Conservation (phyloP, 2,329 filamentous ascomycete species). For the Pleoardoris graminearum region DNA sequence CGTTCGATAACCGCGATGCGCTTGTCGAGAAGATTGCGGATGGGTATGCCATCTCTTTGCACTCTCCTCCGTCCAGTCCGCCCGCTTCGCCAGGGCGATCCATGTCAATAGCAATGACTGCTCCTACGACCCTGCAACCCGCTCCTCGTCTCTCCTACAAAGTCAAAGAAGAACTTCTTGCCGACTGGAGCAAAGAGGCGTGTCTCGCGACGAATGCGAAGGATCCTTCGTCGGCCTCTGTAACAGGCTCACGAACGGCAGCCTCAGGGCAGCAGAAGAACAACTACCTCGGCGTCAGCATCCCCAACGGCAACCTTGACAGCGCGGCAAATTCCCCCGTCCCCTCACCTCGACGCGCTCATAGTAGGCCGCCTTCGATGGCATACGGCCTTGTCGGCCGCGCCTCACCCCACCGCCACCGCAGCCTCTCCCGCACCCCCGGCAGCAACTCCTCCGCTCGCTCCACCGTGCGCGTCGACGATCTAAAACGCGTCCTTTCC, state of each 20-base stretch:
- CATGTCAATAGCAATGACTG: conserved; percentile 64
- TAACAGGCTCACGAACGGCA: conserved; percentile 70
- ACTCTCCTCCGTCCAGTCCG: conserved; percentile 71
- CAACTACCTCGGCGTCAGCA: conserved; percentile 61
- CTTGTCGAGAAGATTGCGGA: conserved; percentile 75
- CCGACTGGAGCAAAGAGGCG: conserved; percentile 77
- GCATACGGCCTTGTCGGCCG: conserved; percentile 44
- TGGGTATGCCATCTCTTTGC: conserved; percentile 66
- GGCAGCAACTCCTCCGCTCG: conserved; percentile 43
- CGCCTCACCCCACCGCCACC: conserved; percentile 30
- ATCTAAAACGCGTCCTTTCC: conserved; percentile 52
- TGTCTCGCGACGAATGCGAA: conserved; percentile 70
- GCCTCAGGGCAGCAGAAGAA: conserved; percentile 36
- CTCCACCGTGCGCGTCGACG: conserved; percentile 49
- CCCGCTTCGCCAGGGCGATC: conserved; percentile 68
- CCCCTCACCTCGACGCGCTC: conserved; percentile 37
- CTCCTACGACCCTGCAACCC: conserved; percentile 29
- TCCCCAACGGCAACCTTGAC: conserved; percentile 41
- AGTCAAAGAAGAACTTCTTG: conserved; percentile 75
- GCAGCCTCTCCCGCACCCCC: conserved; percentile 36
- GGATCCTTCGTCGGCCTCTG: conserved; percentile 71
- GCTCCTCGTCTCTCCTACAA: conserved; percentile 62
- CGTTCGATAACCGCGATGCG: conserved; percentile 73
- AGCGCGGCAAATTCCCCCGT: conserved; percentile 36
- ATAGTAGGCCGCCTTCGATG: conserved; percentile 36